Percentiles rank a stretch among this genome's conserved stretches.
phyloP scores from a whole-genome alignment of 257 asterid species.

The Solanum tacnaense region DNA sequence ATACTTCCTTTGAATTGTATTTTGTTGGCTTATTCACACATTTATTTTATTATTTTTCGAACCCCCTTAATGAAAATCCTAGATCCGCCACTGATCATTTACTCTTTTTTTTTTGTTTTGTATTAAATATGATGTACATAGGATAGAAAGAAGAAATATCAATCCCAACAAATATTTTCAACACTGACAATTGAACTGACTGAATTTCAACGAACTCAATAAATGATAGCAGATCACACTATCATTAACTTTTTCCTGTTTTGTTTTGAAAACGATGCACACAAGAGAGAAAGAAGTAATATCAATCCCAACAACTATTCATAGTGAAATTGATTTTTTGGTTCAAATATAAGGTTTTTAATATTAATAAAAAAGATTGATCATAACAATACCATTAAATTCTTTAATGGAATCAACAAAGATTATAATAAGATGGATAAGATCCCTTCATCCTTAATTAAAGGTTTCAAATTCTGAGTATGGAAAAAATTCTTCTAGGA shows the following conservation, averaged over 20 bases:
- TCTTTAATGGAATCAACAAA: neutral
- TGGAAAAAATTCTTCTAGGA: neutral
- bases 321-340: neutral
- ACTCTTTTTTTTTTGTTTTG: neutral
- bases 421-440: neutral
- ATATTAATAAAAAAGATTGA: neutral
- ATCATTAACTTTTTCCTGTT: too few species aligned
- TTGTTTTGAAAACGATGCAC: too few species aligned
- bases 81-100: too few species aligned
- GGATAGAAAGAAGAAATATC: neutral
- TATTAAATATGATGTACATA: neutral
- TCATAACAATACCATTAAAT: neutral
- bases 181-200: neutral
- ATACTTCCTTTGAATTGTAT: too few species aligned
- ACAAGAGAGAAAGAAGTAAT: too few species aligned
- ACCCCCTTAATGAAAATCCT: too few species aligned
- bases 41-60: too few species aligned
- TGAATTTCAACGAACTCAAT: neutral
- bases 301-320: neutral
- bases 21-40: too few species aligned
- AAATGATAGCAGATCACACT: neutral
- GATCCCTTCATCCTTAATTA: neutral
- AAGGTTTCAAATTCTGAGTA: fast-evolving
- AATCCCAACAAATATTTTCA: neutral
- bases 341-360: neutral